Evolutionary conservation across 164 flowering plant species (phyloP).

Genomic region (Paratinospora sagittata): DNA sequence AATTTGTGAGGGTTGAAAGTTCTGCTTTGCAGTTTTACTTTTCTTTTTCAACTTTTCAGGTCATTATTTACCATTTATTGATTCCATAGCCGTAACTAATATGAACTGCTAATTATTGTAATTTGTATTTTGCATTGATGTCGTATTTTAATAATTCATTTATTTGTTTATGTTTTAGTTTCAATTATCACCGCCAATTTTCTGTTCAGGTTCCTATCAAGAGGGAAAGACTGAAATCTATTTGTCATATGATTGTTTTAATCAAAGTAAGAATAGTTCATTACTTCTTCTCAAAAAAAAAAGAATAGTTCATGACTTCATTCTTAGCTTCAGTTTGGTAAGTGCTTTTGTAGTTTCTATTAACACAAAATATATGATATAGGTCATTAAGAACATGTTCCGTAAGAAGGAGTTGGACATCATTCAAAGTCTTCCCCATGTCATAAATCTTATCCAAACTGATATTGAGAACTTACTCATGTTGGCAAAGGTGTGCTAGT

Average conservation of each 20-base stretch:
- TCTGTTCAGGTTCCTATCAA: conserved; percentile 27
- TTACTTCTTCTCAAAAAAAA: too few relatives aligned
- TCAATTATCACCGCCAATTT: not conserved
- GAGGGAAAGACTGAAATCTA: conserved; percentile 25
- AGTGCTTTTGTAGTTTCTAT: conserved; percentile 3
- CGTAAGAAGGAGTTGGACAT: conserved; percentile 24
- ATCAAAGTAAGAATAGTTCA: conserved; percentile 26
- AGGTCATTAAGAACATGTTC: conserved; percentile 25
- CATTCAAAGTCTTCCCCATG: conserved; percentile 30
- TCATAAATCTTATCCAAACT: conserved; percentile 22
- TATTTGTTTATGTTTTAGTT: not conserved
- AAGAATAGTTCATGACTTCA: too few relatives aligned
- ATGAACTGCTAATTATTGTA: not conserved
- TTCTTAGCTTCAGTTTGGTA: not conserved
- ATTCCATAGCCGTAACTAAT: not conserved
- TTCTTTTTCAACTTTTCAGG: not conserved
- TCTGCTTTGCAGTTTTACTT: not conserved
- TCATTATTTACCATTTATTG: not conserved
- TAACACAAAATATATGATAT: conserved; percentile 4
- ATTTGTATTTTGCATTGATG: not conserved
- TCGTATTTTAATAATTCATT: not conserved
- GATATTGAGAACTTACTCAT: conserved; percentile 22
- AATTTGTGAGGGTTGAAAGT: not conserved
- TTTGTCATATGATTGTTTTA: conserved; percentile 26
- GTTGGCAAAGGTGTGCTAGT: conserved; percentile 20